phyloP scores from a whole-genome alignment of 176 grass and related monocot genomes.

The Aegilops tauschii region DNA sequence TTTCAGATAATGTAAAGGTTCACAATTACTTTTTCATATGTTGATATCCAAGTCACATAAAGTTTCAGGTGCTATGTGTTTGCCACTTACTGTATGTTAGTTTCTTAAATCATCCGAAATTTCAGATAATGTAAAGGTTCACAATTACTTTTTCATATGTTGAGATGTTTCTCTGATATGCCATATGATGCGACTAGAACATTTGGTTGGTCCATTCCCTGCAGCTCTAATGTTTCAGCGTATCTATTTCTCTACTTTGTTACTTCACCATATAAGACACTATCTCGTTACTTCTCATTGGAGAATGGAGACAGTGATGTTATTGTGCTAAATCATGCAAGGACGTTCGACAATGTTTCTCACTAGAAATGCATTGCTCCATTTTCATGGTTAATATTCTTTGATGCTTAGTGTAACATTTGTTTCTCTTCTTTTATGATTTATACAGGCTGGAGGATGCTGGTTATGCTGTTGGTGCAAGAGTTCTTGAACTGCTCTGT shows the following conservation, averaged over 20 bases:
- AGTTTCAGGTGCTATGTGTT: background rate
- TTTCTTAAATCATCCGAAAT: background rate
- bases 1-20: background rate
- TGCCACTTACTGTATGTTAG: background rate
- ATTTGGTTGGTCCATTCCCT: slow-evolving; percentile 4
- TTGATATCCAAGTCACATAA: background rate
- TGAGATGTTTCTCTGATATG: background rate
- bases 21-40: background rate
- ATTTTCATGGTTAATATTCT: slow-evolving; percentile 19
- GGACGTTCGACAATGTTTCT: background rate
- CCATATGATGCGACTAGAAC: background rate
- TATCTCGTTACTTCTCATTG: background rate
- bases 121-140: background rate
- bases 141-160: slow-evolving; percentile 5
- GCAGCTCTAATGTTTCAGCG: background rate
- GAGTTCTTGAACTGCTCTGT: slow-evolving; percentile 95
- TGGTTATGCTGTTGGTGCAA: slow-evolving; percentile 92
- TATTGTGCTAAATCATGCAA: slow-evolving; percentile 6
- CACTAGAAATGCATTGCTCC: background rate
- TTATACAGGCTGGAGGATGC: slow-evolving; percentile 84
- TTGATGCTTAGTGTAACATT: background rate
- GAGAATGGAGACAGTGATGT: background rate
- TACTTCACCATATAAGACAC: background rate
- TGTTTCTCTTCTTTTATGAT: slow-evolving; percentile 26
- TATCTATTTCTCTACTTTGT: background rate